These are phyloP conservation scores for Colletotrichum sp. DNA, from an alignment of 2,329 filamentous ascomycete species.

Conservation along the genomic window DNA sequence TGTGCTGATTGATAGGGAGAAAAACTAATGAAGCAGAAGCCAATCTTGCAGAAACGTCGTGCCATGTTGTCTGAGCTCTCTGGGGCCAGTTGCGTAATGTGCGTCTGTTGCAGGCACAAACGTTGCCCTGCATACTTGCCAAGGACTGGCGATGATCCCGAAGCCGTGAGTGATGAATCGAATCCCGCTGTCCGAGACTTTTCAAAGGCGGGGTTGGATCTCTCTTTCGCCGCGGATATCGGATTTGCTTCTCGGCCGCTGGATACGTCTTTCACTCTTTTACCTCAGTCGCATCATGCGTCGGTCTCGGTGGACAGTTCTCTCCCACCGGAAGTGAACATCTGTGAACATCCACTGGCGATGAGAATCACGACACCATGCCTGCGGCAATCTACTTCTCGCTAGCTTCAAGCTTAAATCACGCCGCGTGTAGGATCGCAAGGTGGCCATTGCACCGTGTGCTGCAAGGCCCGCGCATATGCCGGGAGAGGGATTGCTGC, in stretches of 20 bases:
- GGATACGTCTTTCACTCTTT: background rate
- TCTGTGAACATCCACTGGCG: background rate
- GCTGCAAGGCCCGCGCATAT: background rate
- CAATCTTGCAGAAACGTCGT: background rate
- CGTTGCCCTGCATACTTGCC: background rate
- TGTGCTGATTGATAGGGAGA: background rate
- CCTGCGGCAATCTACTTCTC: background rate
- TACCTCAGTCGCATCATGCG: background rate
- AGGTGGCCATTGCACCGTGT: background rate
- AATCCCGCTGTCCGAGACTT: background rate
- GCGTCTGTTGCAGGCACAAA: background rate
- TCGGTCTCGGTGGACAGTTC: background rate
- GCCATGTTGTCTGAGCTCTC: background rate
- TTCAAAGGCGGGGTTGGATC: background rate
- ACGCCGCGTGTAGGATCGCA: background rate
- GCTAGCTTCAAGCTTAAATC: slow-evolving; percentile 7
- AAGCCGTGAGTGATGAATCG: background rate
- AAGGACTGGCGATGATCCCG: background rate
- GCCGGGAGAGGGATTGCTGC: background rate
- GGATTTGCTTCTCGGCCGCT: background rate
- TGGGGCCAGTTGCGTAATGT: background rate
- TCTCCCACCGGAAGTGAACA: background rate
- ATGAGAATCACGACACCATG: background rate
- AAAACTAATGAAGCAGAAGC: background rate
- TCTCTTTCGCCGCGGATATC: background rate